A percentile compares a stretch with the other conserved stretches of the same genome.
These are phyloP conservation scores for Leishmania arabica DNA, from an alignment of 208 protist species.

Conservation along the genomic window DNA sequence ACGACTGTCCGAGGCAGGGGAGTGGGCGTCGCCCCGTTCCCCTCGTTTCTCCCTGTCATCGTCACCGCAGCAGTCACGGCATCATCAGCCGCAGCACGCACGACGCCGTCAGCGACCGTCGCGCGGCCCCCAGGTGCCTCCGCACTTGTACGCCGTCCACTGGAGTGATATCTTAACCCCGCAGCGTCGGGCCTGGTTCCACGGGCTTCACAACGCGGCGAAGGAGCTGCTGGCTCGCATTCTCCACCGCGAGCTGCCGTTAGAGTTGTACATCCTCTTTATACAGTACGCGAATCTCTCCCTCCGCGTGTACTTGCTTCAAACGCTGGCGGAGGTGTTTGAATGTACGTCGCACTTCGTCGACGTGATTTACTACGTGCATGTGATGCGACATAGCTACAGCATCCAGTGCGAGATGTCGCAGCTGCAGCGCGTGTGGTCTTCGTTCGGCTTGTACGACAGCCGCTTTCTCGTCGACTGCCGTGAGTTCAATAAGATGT, in stretches of 20 bases:
- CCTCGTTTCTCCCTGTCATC: slow-evolving; percentile 1
- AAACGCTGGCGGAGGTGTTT: slow-evolving; percentile 63
- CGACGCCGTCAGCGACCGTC: neutral
- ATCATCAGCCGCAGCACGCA: neutral
- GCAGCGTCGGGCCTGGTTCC: slow-evolving; percentile 47
- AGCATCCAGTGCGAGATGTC: slow-evolving; percentile 44
- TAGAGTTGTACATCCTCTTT: slow-evolving; percentile 64
- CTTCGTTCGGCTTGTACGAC: slow-evolving; percentile 43
- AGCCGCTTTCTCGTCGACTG: slow-evolving; percentile 29
- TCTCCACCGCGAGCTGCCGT: slow-evolving; percentile 41
- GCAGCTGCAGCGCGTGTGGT: slow-evolving; percentile 55
- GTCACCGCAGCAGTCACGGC: neutral
- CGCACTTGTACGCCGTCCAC: slow-evolving; percentile 70
- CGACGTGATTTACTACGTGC: slow-evolving; percentile 58
- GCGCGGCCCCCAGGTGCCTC: slow-evolving; percentile 30
- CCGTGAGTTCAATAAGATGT: slow-evolving; percentile 28
- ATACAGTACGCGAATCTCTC: slow-evolving; percentile 57
- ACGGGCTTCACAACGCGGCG: slow-evolving; percentile 38
- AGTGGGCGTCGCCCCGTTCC: slow-evolving; percentile 10
- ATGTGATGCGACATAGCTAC: slow-evolving; percentile 51
- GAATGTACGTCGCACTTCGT: slow-evolving; percentile 58
- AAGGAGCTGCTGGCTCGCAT: slow-evolving; percentile 45
- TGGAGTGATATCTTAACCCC: slow-evolving; percentile 53
- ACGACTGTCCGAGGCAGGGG: neutral
- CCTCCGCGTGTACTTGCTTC: slow-evolving; percentile 48